Evolutionary conservation across 2,329 filamentous ascomycete species (phyloP), one percentile per base, ranked within the genome.

Genomic region (Mycosphaerelloides madeirae): DNA sequence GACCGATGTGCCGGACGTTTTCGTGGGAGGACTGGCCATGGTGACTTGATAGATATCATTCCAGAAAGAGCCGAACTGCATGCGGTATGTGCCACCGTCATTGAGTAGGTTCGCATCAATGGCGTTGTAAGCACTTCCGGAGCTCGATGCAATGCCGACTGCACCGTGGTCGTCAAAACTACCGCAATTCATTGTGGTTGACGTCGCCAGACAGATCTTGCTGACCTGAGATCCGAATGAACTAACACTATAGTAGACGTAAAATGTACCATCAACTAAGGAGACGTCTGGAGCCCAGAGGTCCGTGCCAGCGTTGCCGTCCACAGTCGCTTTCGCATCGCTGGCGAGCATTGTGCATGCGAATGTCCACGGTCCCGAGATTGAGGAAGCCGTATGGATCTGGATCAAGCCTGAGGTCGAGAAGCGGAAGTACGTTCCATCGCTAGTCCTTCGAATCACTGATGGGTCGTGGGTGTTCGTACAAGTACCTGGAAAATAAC

Each of bases 41-140:
- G 68, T 59, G 1, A 79, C 77, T 57, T 80, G 77, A 66, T 78
- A 83, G 46, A 86, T 72, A 57, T 81, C 76, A 6, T 67, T 63
- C 81, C 81, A 87, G 72, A 84, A 87, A 11, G 79, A 83, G 18
- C 83, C 83, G 50, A 85, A 87, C 48, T 72, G 78, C 59, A 80
- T 66, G 41, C 73, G 69, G 43, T 74, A 75, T 13, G 69, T 68
- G 39, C 73, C 60, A 2, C 62, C 64, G 19, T 62, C 65, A 39
- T 55, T 56, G 50, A 77, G 67, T 14, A 72, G 56, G 31, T 68
- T 65, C n/a, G 62, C 57, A 40, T 74, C 84, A 55, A 87, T 74
- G 35, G 70, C 70, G 49, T 74, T 73, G 61, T 70, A 73, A 22
- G 57, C 46, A 36, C 67, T 66, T n/a, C 65, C 64, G 2, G 58